Evolutionary conservation across 2,329 filamentous ascomycete species (phyloP).

Genomic region (Ilyonectria sp.): DNA sequence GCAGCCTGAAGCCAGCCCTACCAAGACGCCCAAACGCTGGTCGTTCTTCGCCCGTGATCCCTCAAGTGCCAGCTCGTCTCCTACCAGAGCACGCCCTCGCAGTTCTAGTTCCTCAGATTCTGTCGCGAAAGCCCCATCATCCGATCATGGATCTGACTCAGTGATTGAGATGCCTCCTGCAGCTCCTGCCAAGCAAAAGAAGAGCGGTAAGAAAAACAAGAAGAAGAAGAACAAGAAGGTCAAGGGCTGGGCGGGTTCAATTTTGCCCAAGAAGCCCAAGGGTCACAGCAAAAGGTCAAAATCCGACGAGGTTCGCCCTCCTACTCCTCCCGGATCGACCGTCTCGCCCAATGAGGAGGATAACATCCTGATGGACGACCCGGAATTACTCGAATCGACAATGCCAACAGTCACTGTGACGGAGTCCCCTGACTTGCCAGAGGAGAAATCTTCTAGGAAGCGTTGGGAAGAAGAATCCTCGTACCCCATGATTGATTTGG

Average conservation of each 20-base stretch:
- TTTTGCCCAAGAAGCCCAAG: constrained; percentile 75
- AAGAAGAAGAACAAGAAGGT: constrained; percentile 76
- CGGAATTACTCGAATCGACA: constrained; percentile 45
- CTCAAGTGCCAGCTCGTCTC: constrained; percentile 61
- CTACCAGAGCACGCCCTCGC: constrained; percentile 62
- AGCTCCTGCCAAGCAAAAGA: constrained; percentile 45
- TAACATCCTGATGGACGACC: constrained; percentile 48
- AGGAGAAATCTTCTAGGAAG: constrained; percentile 51
- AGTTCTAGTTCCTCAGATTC: constrained; percentile 64
- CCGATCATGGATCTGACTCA: constrained; percentile 55
- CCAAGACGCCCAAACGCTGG: constrained; percentile 70
- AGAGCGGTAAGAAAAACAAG: constrained; percentile 53
- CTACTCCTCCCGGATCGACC: constrained; percentile 62
- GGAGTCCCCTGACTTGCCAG: constrained; percentile 53
- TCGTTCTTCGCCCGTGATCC: constrained; percentile 75
- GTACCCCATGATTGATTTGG: constrained; percentile 91
- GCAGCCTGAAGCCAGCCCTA: constrained; percentile 62
- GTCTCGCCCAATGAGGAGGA: constrained; percentile 49
- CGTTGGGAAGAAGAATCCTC: constrained; percentile 73
- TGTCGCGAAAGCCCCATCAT: constrained; percentile 51
- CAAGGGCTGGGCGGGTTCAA: constrained; percentile 79
- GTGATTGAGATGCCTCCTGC: constrained; percentile 41
- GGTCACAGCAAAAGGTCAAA: constrained; percentile 61
- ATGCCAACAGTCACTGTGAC: constrained; percentile 60
- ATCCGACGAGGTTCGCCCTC: constrained; percentile 56